A percentile compares a stretch with the other conserved stretches of the same genome.
phyloP scores from a whole-genome alignment of 2,329 filamentous ascomycete genomes.

The Cyphellophora attinorum region DNA sequence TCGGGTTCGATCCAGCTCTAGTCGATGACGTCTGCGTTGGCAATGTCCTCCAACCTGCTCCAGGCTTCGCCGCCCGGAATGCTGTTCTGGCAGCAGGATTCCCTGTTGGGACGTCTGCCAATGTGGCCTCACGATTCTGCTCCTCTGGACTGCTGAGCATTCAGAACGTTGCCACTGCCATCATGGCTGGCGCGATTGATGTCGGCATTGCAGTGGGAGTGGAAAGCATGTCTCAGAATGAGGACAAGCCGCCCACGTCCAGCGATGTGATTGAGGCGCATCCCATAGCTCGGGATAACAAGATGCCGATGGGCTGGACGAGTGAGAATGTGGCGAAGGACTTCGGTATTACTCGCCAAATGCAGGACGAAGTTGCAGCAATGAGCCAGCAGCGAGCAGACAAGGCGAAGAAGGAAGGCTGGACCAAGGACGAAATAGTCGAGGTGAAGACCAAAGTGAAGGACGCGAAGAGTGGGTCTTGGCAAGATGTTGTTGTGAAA shows the following conservation, averaged over 20 bases:
- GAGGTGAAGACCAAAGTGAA: conserved; percentile 79
- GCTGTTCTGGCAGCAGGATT: conserved; percentile 86
- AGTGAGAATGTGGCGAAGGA: conserved; percentile 93
- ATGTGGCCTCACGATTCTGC: conserved; percentile 86
- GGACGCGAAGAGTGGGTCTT: conserved; percentile 82
- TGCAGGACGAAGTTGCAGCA: conserved; percentile 84
- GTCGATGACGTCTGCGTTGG: conserved; percentile 93
- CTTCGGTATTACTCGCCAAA: conserved; percentile 59
- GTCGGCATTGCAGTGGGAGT: conserved; percentile 88
- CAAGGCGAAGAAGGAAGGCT: conserved; percentile 74
- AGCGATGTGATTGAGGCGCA: conserved; percentile 74
- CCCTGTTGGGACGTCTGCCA: conserved; percentile 71
- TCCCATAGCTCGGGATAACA: conserved; percentile 83
- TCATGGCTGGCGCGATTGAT: conserved; percentile 85
- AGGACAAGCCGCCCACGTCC: conserved; percentile 80
- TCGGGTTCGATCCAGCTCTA: conserved; percentile 74
- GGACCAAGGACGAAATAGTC: conserved; percentile 84
- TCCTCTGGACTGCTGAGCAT: conserved; percentile 85
- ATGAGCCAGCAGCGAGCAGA: conserved; percentile 80
- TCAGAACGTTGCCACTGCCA: conserved; percentile 87
- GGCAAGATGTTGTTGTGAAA: conserved; percentile 69
- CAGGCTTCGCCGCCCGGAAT: conserved; percentile 83
- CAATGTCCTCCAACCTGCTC: conserved; percentile 80
- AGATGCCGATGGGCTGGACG: conserved; percentile 92
- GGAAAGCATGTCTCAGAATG: conserved; percentile 89